phyloP scores from a whole-genome alignment of 2,329 filamentous ascomycete genomes.

The Hypoxylon sp. region DNA sequence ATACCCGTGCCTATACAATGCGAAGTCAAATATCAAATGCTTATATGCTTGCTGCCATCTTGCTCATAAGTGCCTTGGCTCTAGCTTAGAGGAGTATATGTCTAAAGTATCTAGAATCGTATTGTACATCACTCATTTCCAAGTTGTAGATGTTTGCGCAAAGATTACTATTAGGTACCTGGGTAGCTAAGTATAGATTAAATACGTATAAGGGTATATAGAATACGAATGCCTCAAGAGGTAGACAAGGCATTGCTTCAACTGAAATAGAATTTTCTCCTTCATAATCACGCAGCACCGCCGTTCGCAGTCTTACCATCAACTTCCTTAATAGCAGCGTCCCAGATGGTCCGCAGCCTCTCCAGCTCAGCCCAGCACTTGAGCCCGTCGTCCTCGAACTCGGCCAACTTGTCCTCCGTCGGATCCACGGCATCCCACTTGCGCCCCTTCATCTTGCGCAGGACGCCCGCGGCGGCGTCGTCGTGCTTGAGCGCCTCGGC shows the following conservation, averaged over 20 bases:
- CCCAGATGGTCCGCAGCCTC: slow-evolving; percentile 72
- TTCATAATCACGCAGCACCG: not conserved
- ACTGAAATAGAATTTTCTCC: not conserved
- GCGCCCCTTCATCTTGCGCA: slow-evolving; percentile 64
- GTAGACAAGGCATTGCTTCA: not conserved
- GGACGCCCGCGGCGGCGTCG: slow-evolving; percentile 60
- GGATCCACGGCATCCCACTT: slow-evolving; percentile 65
- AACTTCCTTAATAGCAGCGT: slow-evolving; percentile 50
- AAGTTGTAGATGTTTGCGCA: no score
- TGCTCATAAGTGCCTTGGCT: no score
- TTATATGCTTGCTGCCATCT: not conserved
- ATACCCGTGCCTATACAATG: slow-evolving; percentile 10
- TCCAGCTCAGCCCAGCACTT: slow-evolving; percentile 77
- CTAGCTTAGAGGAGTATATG: no score
- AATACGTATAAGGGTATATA: no score
- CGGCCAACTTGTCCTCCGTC: slow-evolving; percentile 66
- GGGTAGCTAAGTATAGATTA: not conserved
- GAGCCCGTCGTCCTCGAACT: slow-evolving; percentile 70
- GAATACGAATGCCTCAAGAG: no score
- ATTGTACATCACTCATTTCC: no score
- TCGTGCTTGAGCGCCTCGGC: slow-evolving; percentile 54
- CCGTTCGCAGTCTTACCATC: slow-evolving; percentile 2
- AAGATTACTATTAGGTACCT: slow-evolving; percentile 3
- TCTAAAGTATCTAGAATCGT: no score
- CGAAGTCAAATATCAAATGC: not conserved